phyloP scores from a whole-genome alignment of 108 stramenopile genomes.

The Skeletonema marinoi region DNA sequence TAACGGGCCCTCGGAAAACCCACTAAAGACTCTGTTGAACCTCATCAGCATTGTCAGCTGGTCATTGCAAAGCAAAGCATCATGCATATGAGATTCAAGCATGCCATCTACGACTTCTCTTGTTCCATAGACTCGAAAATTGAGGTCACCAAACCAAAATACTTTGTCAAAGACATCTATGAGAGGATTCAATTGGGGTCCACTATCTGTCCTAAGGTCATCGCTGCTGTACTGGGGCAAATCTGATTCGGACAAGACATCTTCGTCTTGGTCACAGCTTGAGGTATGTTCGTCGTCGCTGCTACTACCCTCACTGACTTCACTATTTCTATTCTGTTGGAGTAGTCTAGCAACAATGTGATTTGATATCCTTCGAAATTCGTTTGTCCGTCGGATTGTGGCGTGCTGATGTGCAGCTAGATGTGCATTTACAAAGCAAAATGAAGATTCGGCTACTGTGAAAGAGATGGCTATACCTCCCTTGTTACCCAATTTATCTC shows the following conservation, averaged over 20 bases:
- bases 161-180: slow-evolving; percentile 83
- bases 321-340: neutral
- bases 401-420: slow-evolving; percentile 92
- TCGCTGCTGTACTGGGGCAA: slow-evolving; percentile 27
- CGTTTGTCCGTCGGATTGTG: slow-evolving; percentile 35
- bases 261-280: slow-evolving; percentile 82
- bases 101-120: slow-evolving; percentile 60
- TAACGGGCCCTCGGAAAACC: slow-evolving; percentile 87
- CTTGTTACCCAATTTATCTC: slow-evolving; percentile 92
- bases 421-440: slow-evolving; percentile 94
- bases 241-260: slow-evolving; percentile 39
- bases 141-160: slow-evolving; percentile 95
- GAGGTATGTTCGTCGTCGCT: slow-evolving; percentile 30
- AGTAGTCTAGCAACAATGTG: slow-evolving; percentile 22
- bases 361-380: slow-evolving; percentile 40
- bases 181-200: slow-evolving; percentile 47
- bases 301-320: neutral
- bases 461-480: slow-evolving; percentile 91
- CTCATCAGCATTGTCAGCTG: slow-evolving; percentile 59
- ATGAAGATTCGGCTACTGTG: slow-evolving; percentile 71
- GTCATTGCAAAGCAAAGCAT: slow-evolving; percentile 63
- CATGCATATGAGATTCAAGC: slow-evolving; percentile 58
- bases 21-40: slow-evolving; percentile 74
- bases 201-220: slow-evolving; percentile 65
- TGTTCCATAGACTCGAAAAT: slow-evolving; percentile 90